Evolutionary conservation across 2,329 filamentous ascomycete genomes (phyloP).

Genomic region (Alternaria alternata): DNA sequence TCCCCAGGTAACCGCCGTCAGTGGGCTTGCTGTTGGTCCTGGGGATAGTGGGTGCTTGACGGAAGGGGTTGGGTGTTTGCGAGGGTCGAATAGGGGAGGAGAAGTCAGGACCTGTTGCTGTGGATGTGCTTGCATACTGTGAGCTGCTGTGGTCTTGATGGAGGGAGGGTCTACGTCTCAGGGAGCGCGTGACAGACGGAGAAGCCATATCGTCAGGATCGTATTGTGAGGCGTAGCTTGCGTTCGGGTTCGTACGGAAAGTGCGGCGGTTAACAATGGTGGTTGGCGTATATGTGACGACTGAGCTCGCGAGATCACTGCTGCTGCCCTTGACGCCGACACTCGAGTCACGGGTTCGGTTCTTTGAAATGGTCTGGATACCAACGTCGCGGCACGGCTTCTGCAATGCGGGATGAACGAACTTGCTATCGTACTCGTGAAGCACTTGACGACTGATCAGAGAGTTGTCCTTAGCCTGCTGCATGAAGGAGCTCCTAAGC

Average conservation of each 20-base stretch:
- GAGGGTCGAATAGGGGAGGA: conserved; percentile 58
- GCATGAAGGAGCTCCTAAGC: conserved; percentile 76
- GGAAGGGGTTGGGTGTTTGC: conserved; percentile 57
- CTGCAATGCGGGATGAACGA: conserved; percentile 88
- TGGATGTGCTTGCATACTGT: conserved; percentile 51
- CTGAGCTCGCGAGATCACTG: conserved; percentile 57
- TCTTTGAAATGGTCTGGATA: conserved; percentile 70
- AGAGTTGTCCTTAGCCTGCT: conserved; percentile 83
- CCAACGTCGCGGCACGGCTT: conserved; percentile 79
- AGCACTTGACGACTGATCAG: conserved; percentile 92
- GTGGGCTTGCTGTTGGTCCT: conserved; percentile 49
- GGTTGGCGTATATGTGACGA: conserved; percentile 69
- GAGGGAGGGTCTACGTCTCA: conserved; percentile 37
- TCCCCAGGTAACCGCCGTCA: conserved; percentile 80
- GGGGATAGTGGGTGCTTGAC: conserved; percentile 61
- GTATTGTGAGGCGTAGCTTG: conserved; percentile 76
- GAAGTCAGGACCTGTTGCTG: conserved; percentile 46
- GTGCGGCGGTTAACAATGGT: conserved; percentile 72
- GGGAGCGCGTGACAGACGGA: conserved; percentile 25
- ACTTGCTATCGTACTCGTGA: conserved; percentile 96
- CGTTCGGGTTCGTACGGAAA: conserved; percentile 84
- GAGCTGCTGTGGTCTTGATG: conserved; percentile 35
- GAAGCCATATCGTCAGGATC: conserved; percentile 67
- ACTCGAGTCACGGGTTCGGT: conserved; percentile 45
- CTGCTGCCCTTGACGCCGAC: conserved; percentile 52